Evolutionary conservation across 164 flowering plant genomes (phyloP).

Genomic region (Vitis riparia): DNA sequence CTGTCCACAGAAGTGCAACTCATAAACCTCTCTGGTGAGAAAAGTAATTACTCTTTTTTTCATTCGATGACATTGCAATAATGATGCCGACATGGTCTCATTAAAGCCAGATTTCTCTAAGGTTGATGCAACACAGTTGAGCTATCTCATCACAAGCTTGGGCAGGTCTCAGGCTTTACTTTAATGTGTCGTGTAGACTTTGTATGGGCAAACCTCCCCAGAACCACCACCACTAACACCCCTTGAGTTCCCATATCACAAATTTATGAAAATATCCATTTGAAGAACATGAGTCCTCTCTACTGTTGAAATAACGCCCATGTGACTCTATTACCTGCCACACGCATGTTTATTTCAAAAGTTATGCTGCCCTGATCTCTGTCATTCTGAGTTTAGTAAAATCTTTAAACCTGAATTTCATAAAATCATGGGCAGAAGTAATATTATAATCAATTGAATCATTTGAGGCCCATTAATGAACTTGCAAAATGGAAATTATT

Average conservation of each 20-base stretch:
- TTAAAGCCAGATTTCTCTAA: background rate
- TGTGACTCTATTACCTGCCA: constrained; percentile 1
- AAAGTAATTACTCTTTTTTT: background rate
- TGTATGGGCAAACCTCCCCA: constrained; percentile 6
- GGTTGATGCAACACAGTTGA: background rate
- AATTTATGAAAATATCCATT: background rate
- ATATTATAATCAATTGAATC: background rate
- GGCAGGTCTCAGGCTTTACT: background rate
- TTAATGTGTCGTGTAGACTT: background rate
- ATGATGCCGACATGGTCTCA: background rate
- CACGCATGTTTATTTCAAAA: background rate
- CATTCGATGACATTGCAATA: background rate
- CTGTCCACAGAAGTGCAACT: background rate
- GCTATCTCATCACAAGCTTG: background rate
- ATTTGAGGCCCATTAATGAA: background rate
- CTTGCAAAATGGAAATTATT: background rate
- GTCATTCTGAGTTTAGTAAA: background rate
- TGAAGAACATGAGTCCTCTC: background rate
- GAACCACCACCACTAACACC: background rate
- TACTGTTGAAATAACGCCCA: background rate
- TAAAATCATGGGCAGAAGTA: constrained; percentile 5
- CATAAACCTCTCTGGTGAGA: background rate
- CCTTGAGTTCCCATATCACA: background rate
- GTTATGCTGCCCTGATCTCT: background rate
- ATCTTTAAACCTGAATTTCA: background rate